Evolutionary conservation across 2,329 filamentous ascomycete genomes (phyloP).

Genomic region (Pseudohalonectria lignicola): DNA sequence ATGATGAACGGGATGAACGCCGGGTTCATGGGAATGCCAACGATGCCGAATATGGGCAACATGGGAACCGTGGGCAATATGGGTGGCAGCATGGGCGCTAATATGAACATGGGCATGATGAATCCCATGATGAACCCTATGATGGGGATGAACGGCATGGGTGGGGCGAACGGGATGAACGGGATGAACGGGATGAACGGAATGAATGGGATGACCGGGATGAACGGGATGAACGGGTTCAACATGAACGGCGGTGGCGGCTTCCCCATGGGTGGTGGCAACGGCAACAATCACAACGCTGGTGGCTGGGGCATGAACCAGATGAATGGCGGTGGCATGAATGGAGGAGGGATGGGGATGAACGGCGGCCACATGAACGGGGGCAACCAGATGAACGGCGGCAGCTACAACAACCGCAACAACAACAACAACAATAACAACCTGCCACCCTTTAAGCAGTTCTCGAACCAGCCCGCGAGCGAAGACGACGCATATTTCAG

Average conservation of each 20-base stretch:
- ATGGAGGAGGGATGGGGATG: constrained; percentile 13
- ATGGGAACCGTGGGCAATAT: too few species aligned
- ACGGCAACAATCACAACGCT: constrained; percentile 17
- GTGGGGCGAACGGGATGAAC: constrained; percentile 22
- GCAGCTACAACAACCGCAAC: constrained; percentile 20
- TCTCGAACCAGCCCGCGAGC: constrained; percentile 43
- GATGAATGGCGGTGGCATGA: constrained; percentile 19
- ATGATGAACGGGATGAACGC: constrained; percentile 13
- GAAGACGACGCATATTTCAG: constrained; percentile 92
- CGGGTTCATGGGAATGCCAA: constrained; percentile 26
- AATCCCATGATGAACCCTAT: constrained; percentile 24
- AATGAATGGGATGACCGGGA: constrained; percentile 27
- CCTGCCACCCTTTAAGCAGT: constrained; percentile 29
- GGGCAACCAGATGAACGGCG: constrained; percentile 20
- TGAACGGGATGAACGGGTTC: constrained; percentile 16
- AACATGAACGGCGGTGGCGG: constrained; percentile 22
- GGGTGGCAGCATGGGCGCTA: too few species aligned
- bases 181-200: constrained; percentile 24
- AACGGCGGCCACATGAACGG: constrained; percentile 20
- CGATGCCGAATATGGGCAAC: constrained; percentile 23
- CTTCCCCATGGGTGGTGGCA: constrained; percentile 11
- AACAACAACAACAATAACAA: constrained; percentile 14
- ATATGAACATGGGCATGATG: constrained; percentile 21
- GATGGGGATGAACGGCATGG: constrained; percentile 25
- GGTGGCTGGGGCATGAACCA: constrained; percentile 10